These are phyloP conservation scores for Polyporus tsugae DNA, from an alignment of 1,284 basidiomycete genomes.

Conservation along the genomic window DNA sequence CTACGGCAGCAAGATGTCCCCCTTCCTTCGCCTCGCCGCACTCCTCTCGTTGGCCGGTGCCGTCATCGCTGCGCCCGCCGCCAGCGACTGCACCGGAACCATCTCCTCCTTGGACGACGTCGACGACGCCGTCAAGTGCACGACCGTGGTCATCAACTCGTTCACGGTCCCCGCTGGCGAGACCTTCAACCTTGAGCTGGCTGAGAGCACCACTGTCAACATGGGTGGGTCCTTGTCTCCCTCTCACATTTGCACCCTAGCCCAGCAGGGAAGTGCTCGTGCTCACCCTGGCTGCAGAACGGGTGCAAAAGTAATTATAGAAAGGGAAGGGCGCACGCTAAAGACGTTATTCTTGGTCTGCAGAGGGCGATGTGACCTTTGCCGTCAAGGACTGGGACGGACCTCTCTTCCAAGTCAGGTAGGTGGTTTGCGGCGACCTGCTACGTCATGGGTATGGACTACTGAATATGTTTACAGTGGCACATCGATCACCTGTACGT, in stretches of 20 bases:
- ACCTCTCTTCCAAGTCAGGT: conserved; percentile 37
- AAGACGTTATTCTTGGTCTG: conserved; percentile 21
- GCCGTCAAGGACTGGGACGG: conserved; percentile 33
- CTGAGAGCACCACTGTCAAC: conserved; percentile 29
- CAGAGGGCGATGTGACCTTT: conserved; percentile 36
- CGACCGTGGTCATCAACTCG: conserved; percentile 46
- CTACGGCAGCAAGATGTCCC: conserved; percentile 17
- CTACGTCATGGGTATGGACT: conserved; percentile 3
- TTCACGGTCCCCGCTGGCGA: conserved; percentile 39
- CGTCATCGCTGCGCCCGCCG: conserved; percentile 20
- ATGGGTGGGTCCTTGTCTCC: conserved; percentile 29
- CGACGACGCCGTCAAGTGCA: conserved; percentile 40
- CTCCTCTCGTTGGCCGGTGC: conserved; percentile 22
- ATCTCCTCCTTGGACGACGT: conserved; percentile 47
- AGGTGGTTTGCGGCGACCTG: conserved; percentile 5
- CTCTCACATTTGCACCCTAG: neutral
- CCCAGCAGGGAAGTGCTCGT: neutral
- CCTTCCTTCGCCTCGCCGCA: conserved; percentile 28
- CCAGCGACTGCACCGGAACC: conserved; percentile 40
- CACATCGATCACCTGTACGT: conserved; percentile 29
- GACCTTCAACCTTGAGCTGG: conserved; percentile 32
- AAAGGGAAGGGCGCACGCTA: conserved; percentile 1
- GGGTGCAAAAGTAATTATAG: conserved; percentile 9
- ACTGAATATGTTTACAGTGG: conserved; percentile 19
- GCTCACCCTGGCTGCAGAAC: neutral